A percentile compares a stretch with the other conserved stretches of the same genome.
Conservation (phyloP, 2,329 filamentous ascomycete genomes). For the Phaeophleospora eucalypticola region DNA sequence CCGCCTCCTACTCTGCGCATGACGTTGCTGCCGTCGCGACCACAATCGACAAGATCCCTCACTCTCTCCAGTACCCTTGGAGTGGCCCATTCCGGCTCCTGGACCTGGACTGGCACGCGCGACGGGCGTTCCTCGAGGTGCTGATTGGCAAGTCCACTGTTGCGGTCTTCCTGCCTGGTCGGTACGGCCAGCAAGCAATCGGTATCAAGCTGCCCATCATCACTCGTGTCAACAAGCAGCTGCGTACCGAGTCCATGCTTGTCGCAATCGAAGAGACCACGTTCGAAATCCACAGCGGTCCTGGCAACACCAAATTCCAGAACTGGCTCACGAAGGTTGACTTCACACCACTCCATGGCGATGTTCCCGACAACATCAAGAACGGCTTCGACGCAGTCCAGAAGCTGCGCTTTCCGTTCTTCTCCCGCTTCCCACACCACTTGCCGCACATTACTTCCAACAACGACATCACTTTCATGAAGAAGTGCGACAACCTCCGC, state of each 20-base stretch:
- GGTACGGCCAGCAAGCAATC: background rate
- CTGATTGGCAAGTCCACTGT: background rate
- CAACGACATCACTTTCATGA: slow-evolving; percentile 15
- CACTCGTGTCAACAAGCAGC: background rate
- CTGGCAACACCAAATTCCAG: background rate
- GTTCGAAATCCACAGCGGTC: slow-evolving; percentile 2
- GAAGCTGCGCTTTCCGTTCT: slow-evolving; percentile 14
- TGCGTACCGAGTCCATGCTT: background rate
- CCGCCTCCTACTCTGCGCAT: too few relatives aligned
- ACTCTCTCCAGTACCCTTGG: too few relatives aligned
- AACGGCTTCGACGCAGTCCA: slow-evolving; percentile 18
- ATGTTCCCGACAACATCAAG: slow-evolving; percentile 2
- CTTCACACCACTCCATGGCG: slow-evolving; percentile 1
- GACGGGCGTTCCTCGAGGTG: slow-evolving; percentile 6
- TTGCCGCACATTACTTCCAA: slow-evolving; percentile 5
- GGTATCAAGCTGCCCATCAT: background rate
- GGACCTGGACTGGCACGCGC: slow-evolving; percentile 2
- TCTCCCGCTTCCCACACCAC: slow-evolving; percentile 11
- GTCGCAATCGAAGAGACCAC: background rate
- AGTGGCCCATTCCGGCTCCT: slow-evolving; percentile 5
- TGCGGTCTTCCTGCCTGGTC: slow-evolving; percentile 1
- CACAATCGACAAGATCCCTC: too few relatives aligned
- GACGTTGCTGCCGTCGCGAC: too few relatives aligned
- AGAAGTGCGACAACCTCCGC: slow-evolving; percentile 13
- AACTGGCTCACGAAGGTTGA: slow-evolving; percentile 8